Evolutionary conservation across 1,284 basidiomycete genomes (phyloP).

Genomic region (Phellinidium pouzarii): DNA sequence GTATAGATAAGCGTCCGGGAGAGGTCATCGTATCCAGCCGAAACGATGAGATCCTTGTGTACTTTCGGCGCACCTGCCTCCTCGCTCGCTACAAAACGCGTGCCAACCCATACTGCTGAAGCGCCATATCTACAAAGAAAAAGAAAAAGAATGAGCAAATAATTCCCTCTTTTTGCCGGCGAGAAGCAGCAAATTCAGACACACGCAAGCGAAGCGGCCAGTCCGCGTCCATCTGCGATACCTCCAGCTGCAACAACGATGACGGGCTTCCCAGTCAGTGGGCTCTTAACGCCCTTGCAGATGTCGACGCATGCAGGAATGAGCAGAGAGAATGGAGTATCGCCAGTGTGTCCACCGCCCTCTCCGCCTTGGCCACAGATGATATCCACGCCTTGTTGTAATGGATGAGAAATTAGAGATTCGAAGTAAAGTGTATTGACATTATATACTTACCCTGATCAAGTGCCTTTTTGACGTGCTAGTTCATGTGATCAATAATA

Average conservation of each 20-base stretch:
- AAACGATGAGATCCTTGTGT: slow-evolving; percentile 69
- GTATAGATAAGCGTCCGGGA: slow-evolving; percentile 72
- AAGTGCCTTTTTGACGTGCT: slow-evolving; percentile 78
- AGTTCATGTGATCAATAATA: slow-evolving; percentile 11
- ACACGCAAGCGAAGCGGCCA: slow-evolving; percentile 73
- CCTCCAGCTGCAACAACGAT: slow-evolving; percentile 80
- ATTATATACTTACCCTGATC: slow-evolving; percentile 43
- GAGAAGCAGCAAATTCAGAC: slow-evolving; percentile 22
- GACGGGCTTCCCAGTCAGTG: slow-evolving; percentile 72
- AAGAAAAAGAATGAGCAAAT: background rate
- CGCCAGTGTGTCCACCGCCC: slow-evolving; percentile 74
- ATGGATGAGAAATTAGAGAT: background rate
- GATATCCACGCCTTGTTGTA: slow-evolving; percentile 64
- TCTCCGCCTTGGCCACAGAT: slow-evolving; percentile 81
- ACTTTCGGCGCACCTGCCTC: slow-evolving; percentile 77
- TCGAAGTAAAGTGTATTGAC: background rate
- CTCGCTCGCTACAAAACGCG: slow-evolving; percentile 80
- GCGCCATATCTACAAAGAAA: slow-evolving; percentile 54
- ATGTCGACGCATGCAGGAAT: slow-evolving; percentile 76
- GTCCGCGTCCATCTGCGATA: slow-evolving; percentile 75
- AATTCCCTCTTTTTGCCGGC: background rate
- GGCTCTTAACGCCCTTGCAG: slow-evolving; percentile 55
- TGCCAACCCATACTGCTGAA: slow-evolving; percentile 84
- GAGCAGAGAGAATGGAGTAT: slow-evolving; percentile 70
- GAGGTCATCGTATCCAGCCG: slow-evolving; percentile 67